phyloP scores from a whole-genome alignment of 306 rosid genomes.

The Luffa aegyptiaca region DNA sequence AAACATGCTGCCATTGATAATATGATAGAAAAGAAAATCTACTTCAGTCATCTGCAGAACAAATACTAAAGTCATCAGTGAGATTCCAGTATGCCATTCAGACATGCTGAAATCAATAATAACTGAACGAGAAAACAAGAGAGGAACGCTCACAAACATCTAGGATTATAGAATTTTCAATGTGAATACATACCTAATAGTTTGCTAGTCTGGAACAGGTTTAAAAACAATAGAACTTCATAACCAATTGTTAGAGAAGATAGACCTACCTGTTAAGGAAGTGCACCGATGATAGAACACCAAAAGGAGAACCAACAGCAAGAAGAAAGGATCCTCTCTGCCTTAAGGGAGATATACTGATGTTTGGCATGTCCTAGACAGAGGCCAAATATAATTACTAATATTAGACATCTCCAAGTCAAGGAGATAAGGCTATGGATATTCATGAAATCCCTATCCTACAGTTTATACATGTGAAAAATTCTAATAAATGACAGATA shows the following conservation, averaged over 20 bases:
- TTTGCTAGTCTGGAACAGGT: background rate
- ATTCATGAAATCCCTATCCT: background rate
- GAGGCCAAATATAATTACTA: slow-evolving; percentile 18
- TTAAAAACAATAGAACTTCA: background rate
- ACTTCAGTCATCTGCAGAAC: background rate
- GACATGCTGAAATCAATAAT: background rate
- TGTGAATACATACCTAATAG: background rate
- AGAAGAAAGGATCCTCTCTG: slow-evolving; percentile 74
- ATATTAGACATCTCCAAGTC: background rate
- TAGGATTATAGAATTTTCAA: background rate
- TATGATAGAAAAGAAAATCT: background rate
- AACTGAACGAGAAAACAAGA: background rate
- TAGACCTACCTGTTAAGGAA: slow-evolving; percentile 75
- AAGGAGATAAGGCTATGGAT: background rate
- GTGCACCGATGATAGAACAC: slow-evolving; percentile 78
- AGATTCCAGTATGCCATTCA: background rate
- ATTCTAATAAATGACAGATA: background rate
- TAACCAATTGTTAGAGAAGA: background rate
- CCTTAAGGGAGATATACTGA: slow-evolving; percentile 38
- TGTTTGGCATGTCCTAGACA: slow-evolving; percentile 46
- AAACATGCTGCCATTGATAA: background rate
- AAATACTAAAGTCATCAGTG: background rate
- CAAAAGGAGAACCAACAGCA: slow-evolving; percentile 94
- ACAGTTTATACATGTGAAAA: slow-evolving; percentile 1
- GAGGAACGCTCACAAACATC: background rate